Evolutionary conservation across 257 asterid genomes (phyloP), one percentile per base, ranked within the genome.

Genomic region (Echites panduratus): DNA sequence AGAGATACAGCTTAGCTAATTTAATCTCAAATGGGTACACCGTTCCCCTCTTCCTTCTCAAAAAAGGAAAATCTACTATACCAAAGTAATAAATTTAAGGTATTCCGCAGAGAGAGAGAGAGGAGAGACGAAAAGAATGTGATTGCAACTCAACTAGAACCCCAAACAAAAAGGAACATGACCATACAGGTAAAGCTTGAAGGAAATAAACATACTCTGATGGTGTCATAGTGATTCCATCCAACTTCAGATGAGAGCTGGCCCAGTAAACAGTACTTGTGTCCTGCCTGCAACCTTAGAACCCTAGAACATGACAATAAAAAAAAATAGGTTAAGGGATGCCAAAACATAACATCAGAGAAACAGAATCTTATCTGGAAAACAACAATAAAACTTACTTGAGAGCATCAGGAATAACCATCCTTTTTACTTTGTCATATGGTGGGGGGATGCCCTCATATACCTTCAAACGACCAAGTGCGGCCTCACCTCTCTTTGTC

Each of bases 401-500:
- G 72, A 90, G 93, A 68, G 95, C 95, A 82, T 90, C 96, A 3
- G 96, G 96, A 71, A 90, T 87, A 56, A 90, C 95, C 96, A 90
- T 90, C 78, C 89, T 88, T 87, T 90, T 90, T 1, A 74, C 82
- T 82, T 88, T 90, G 86, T 90, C 96, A 77, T 86, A 90, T 56
- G 96, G 96, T 2, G 95, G 88, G 5, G 96, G 96, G 1, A 90
- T 76, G 54, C 95, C 96, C 87, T 90, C 96, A 0, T 56, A 90
- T 41, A 88, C 96, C 87, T 90, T 88, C 91, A 90, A 74, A 67
- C 93, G 88, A 44, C 89, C 93, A 74, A 90, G 93, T 7, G 96
- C 96, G 80, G 96, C 96, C n/a, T 86, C 96, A 44, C 96, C 96
- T 2, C 96, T 82, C 79, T 90, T 90, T 32, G 95, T 88, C 89